These are phyloP conservation scores for Leccinellum albellum DNA, from an alignment of 768 basidiomycete species.

Conservation along the genomic window DNA sequence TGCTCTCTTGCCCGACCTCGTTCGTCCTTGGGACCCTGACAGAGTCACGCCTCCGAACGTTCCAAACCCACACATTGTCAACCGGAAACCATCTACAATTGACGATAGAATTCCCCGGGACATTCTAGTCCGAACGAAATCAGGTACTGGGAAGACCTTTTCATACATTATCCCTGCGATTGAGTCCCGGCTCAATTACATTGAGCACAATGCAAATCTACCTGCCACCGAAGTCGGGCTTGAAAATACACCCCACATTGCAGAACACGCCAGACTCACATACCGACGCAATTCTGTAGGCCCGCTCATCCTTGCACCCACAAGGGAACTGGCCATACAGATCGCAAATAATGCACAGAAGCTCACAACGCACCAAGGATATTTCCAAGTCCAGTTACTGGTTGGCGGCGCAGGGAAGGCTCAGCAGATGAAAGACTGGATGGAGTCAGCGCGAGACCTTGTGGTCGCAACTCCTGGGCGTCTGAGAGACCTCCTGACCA, in stretches of 20 bases:
- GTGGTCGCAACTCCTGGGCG: conserved; percentile 91
- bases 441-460: conserved; percentile 63
- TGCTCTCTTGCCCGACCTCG: conserved; percentile 67
- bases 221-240: conserved; percentile 43
- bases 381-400: conserved; percentile 68
- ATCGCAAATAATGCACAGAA: conserved; percentile 81
- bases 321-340: conserved; percentile 85
- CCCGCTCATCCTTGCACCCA: conserved; percentile 81
- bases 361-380: conserved; percentile 56
- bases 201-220: conserved; percentile 44
- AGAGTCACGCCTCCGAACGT: conserved; percentile 3
- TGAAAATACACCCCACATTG: conserved; percentile 27
- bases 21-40: conserved; percentile 46
- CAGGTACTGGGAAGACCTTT: conserved; percentile 87
- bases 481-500: conserved; percentile 65
- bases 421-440: conserved; percentile 67
- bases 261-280: conserved; percentile 28
- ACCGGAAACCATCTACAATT: not conserved
- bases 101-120: conserved; percentile 44
- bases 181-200: conserved; percentile 62
- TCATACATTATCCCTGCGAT: conserved; percentile 86
- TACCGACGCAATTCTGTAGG: conserved; percentile 56
- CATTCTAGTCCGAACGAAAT: conserved; percentile 81
- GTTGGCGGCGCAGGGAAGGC: conserved; percentile 72
- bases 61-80: not conserved